Evolutionary conservation across 345 rosid species (phyloP), one percentile per base, ranked within the genome.

Genomic region (Sonneratia alba): DNA sequence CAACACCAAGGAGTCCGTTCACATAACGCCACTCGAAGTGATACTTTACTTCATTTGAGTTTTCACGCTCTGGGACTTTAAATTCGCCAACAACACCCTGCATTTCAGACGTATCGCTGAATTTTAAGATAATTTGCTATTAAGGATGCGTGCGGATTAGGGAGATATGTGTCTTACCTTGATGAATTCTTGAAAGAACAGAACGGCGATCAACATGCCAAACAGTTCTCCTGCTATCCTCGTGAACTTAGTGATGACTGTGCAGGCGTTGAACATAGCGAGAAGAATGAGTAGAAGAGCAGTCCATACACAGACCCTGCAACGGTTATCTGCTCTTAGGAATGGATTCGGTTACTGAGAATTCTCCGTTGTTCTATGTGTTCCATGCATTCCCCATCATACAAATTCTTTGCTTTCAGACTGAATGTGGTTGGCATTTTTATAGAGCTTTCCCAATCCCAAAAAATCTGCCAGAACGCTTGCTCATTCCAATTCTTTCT

Each of bases 1-100:
- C 72, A 15, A 83, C 70, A 19, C 83, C 83, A 32, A 80, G 73
- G 69, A 83, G 77, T 62, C 86, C 86, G 32, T 83, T 83, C 70
- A 64, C 57, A 5, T 78, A 83, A n/a, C 74, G 81, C 86, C 83
- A 80, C 45, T 74, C 75, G 56, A 78, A 83, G 19, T 48, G 71
- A 66, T 78, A 15, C 49, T 37, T 53, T 19, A 66, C 79, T 32
- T 48, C 36, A 15, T 69, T 38, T 4, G 59, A 22, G 48, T 70
- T 71, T 64, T 76, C 79, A 15, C 38, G 43, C 11, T 36, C 73
- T 36, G 84, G 74, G 42, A 56, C 56, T 3, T 47, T 43, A 64
- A 83, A 83, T 71, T 83, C 86, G 34, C 80, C 42, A 7, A 83
- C 67, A n/a, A 77, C 45, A 5, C 85, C 85, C 85, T 82, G 76